These are phyloP conservation scores for Naganishia vishniacii DNA, from an alignment of 768 basidiomycete genomes.

Conservation along the genomic window DNA sequence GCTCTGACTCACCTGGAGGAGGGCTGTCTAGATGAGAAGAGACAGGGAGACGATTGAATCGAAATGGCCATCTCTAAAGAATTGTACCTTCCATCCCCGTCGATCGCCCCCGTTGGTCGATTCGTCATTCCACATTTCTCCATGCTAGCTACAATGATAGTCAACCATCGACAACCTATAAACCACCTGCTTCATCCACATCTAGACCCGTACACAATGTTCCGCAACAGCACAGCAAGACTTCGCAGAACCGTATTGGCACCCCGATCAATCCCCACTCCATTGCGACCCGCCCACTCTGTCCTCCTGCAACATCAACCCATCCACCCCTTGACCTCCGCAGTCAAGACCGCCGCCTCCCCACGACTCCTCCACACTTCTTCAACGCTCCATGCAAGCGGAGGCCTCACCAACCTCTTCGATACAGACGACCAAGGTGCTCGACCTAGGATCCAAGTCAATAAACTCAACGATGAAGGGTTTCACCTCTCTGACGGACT, in stretches of 20 bases:
- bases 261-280: not conserved
- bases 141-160: not conserved
- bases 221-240: not conserved
- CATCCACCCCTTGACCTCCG: not conserved
- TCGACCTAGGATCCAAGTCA: conserved; percentile 35
- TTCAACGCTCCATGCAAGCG: not conserved
- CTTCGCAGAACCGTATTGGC: not conserved
- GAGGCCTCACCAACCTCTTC: conserved; percentile 27
- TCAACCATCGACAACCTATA: no score
- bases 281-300: not conserved
- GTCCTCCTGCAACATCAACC: not conserved
- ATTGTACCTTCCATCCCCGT: no score
- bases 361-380: conserved; percentile 4
- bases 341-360: not conserved
- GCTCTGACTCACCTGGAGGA: no score
- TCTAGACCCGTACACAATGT: not conserved
- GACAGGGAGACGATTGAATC: no score
- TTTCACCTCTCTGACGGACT: conserved; percentile 56
- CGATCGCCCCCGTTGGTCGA: no score
- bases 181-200: no score
- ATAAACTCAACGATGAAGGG: conserved; percentile 41
- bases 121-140: no score
- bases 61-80: no score
- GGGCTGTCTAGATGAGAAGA: no score
- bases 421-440: conserved; percentile 21